Conservation (phyloP, 805 yeast genomes). For the Ogataea saltuana region DNA sequence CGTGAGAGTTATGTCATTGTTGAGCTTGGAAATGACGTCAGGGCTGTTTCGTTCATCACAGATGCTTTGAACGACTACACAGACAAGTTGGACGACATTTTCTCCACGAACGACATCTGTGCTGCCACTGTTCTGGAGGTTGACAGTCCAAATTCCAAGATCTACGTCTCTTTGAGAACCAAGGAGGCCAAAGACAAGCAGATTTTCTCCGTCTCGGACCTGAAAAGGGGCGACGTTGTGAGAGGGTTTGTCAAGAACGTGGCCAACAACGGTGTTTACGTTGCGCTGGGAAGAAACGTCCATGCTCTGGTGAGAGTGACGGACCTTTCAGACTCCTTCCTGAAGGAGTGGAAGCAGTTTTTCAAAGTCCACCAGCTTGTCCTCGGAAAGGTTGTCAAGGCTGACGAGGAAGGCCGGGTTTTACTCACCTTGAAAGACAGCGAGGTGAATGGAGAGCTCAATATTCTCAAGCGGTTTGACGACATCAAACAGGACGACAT, state of each 20-base stretch:
- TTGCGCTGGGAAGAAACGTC: slow-evolving; percentile 67
- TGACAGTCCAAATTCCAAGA: slow-evolving; percentile 50
- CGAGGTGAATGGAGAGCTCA: slow-evolving; percentile 70
- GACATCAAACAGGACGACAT: slow-evolving; percentile 71
- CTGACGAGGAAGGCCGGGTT: slow-evolving; percentile 63
- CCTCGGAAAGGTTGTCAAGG: slow-evolving; percentile 66
- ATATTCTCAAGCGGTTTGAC: slow-evolving; percentile 57
- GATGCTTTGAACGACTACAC: slow-evolving; percentile 76
- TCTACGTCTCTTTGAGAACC: slow-evolving; percentile 65
- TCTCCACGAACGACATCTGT: slow-evolving; percentile 51
- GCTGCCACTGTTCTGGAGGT: slow-evolving; percentile 54
- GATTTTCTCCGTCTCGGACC: slow-evolving; percentile 50
- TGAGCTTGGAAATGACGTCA: slow-evolving; percentile 62
- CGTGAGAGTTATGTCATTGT: slow-evolving; percentile 63
- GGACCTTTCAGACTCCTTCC: slow-evolving; percentile 76
- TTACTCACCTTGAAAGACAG: slow-evolving; percentile 79
- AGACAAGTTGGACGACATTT: slow-evolving; percentile 50
- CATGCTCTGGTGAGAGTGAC: slow-evolving; percentile 79
- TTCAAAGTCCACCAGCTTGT: slow-evolving; percentile 73
- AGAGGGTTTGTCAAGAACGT: slow-evolving; percentile 80
- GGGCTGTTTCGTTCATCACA: slow-evolving; percentile 67
- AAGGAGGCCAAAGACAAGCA: slow-evolving; percentile 50
- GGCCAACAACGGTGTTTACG: slow-evolving; percentile 74
- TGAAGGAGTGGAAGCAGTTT: slow-evolving; percentile 86
- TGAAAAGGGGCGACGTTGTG: slow-evolving; percentile 70